phyloP scores from a whole-genome alignment of 1,284 basidiomycete species.

The Amylostereum areolatum region DNA sequence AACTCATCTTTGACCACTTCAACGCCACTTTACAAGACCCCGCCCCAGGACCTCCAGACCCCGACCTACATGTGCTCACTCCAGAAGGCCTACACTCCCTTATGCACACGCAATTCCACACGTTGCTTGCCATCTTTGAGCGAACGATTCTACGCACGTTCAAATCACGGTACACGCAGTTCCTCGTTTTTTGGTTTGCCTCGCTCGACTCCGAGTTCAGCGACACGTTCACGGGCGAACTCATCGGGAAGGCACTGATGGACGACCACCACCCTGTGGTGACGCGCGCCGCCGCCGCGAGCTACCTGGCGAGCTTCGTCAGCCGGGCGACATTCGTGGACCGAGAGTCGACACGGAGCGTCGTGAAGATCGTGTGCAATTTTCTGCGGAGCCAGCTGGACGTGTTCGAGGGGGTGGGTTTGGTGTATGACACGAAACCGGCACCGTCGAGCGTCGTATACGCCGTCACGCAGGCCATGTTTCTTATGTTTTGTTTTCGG shows the following conservation, averaged over 20 bases:
- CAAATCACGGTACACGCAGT: conserved; percentile 96
- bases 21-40: conserved; percentile 21
- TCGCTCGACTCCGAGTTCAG: conserved; percentile 87
- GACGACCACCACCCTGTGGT: conserved; percentile 56
- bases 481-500: conserved; percentile 97
- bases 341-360: conserved; percentile 66
- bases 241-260: conserved; percentile 85
- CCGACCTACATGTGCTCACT: conserved; percentile 16
- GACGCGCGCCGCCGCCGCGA: conserved; percentile 83
- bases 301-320: conserved; percentile 91
- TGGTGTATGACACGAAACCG: conserved; percentile 16
- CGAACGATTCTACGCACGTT: conserved; percentile 92
- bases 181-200: conserved; percentile 93
- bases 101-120: conserved; percentile 69
- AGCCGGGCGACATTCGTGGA: conserved; percentile 88
- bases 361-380: conserved; percentile 80
- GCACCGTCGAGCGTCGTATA: conserved; percentile 69
- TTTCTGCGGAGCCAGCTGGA: conserved; percentile 78
- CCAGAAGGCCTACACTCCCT: conserved; percentile 29
- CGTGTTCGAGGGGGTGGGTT: conserved; percentile 42
- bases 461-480: conserved; percentile 88
- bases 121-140: conserved; percentile 89
- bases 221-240: conserved; percentile 90
- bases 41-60: conserved; percentile 13
- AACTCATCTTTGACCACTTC: conserved; percentile 82